phyloP scores from a whole-genome alignment of 2,329 filamentous ascomycete species.

The Fusarium fracticaudum region DNA sequence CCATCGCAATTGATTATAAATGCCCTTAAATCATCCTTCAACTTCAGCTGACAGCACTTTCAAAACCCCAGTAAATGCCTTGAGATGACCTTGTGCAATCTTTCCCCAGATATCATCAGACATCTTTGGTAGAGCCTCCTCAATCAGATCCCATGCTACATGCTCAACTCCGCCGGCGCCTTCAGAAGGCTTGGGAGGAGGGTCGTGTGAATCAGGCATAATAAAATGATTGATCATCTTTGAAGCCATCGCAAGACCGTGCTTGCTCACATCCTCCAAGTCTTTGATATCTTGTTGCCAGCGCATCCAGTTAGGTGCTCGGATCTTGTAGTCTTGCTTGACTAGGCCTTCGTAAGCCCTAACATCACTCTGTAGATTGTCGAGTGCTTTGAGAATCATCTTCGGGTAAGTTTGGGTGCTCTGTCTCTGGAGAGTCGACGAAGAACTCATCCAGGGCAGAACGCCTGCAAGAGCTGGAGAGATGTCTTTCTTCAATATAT shows the following conservation, averaged over 20 bases:
- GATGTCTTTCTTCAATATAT: conserved; percentile 4
- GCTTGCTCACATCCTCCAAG: conserved; percentile 43
- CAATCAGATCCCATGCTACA: conserved; percentile 48
- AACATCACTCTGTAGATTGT: conserved; percentile 31
- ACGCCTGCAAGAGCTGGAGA: conserved; percentile 10
- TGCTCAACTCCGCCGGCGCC: conserved; percentile 43
- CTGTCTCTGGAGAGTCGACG: neutral
- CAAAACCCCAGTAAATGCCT: conserved; percentile 37
- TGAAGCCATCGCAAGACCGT: conserved; percentile 37
- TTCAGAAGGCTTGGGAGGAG: conserved; percentile 3
- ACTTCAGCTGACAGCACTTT: conserved; percentile 32
- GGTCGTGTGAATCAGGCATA: conserved; percentile 35
- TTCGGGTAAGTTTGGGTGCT: neutral
- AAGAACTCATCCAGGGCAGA: conserved; percentile 31
- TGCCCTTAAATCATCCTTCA: neutral
- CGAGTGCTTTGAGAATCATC: conserved; percentile 21
- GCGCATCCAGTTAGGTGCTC: conserved; percentile 42
- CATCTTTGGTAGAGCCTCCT: conserved; percentile 33
- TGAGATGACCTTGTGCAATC: conserved; percentile 42
- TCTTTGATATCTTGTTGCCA: conserved; percentile 49
- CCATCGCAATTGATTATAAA: neutral
- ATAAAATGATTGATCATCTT: conserved; percentile 41
- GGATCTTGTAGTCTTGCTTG: conserved; percentile 25
- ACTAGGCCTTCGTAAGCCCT: conserved; percentile 40
- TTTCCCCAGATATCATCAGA: conserved; percentile 47